Percentiles rank a stretch among this genome's conserved stretches.
Evolutionary conservation across 148 eudicot genomes (phyloP).

Genomic region (Diospyros kaki): DNA sequence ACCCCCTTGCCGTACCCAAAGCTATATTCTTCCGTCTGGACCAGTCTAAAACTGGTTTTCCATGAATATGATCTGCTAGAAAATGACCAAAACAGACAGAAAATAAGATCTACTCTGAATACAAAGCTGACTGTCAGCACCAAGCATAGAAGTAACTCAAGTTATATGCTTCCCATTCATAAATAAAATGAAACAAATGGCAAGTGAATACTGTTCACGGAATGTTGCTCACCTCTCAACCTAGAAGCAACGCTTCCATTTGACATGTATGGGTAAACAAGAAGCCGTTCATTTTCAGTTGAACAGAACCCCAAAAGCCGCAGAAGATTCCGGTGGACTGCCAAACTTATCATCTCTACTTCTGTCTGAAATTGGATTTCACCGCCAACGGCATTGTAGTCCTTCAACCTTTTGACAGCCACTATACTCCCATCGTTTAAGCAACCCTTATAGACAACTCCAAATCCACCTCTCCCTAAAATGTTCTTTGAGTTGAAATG

Average conservation of each 20-base stretch:
- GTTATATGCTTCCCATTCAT: too few relatives aligned
- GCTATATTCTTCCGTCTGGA: conserved; percentile 78
- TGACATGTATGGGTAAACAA: conserved; percentile 80
- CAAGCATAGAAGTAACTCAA: not conserved
- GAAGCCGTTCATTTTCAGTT: conserved; percentile 77
- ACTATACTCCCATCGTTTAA: conserved; percentile 68
- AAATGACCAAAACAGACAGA: not conserved
- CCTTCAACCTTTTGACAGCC: conserved; percentile 87
- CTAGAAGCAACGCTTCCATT: conserved; percentile 94
- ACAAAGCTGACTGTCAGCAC: not conserved
- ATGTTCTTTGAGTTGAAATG: conserved; percentile 78
- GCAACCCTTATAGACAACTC: conserved; percentile 76
- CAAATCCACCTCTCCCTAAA: conserved; percentile 86
- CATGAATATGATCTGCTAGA: conserved; percentile 57
- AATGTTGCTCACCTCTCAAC: conserved; percentile 59
- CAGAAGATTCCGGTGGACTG: conserved; percentile 82
- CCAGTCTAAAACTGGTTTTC: conserved; percentile 80
- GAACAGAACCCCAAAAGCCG: conserved; percentile 83
- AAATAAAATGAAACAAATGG: too few relatives aligned
- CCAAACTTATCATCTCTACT: conserved; percentile 83
- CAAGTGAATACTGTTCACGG: too few relatives aligned
- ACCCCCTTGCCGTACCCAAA: conserved; percentile 84
- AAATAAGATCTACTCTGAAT: not conserved
- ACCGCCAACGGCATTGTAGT: conserved; percentile 61
- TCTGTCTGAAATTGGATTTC: conserved; percentile 90